Conservation (phyloP, 352 stramenopile species). For the Aphanomyces astaci region DNA sequence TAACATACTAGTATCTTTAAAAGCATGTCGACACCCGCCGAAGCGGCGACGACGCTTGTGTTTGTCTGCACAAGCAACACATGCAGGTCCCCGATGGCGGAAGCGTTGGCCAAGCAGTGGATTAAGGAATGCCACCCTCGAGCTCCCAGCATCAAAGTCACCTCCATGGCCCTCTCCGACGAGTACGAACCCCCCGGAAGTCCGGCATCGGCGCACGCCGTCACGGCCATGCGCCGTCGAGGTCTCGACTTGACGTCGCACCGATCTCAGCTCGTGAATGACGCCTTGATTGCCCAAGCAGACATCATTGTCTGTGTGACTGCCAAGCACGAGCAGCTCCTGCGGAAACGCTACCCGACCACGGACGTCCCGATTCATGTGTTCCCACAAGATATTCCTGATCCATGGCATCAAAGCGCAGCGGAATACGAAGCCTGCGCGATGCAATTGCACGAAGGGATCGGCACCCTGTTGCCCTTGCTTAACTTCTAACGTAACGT, state of each 20-base stretch:
- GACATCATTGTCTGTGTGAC: slow-evolving; percentile 15
- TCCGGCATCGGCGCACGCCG: not conserved
- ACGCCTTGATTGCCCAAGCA: not conserved
- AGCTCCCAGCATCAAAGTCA: not conserved
- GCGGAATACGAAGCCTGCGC: slow-evolving; percentile 8
- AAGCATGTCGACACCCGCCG: not conserved
- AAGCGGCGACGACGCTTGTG: slow-evolving; percentile 52
- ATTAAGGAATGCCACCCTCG: slow-evolving; percentile 28
- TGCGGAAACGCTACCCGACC: not conserved
- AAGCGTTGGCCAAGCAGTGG: slow-evolving; percentile 74
- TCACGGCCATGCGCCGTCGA: slow-evolving; percentile 1
- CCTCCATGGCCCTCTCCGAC: slow-evolving; percentile 4
- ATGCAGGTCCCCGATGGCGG: slow-evolving; percentile 65
- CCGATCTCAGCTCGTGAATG: not conserved
- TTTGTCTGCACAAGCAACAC: slow-evolving; percentile 85
- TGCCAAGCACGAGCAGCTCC: not conserved
- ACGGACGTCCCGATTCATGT: not conserved
- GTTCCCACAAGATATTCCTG: slow-evolving; percentile 2
- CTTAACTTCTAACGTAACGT: not conserved
- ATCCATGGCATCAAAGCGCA: slow-evolving; percentile 18
- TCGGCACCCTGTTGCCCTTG: not conserved
- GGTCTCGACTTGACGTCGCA: not conserved
- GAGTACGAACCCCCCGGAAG: slow-evolving; percentile 15
- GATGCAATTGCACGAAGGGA: not conserved
- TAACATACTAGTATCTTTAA: not conserved